Evolutionary conservation across 176 grass and related monocot species (phyloP).

Genomic region (Melocanna baccifera): DNA sequence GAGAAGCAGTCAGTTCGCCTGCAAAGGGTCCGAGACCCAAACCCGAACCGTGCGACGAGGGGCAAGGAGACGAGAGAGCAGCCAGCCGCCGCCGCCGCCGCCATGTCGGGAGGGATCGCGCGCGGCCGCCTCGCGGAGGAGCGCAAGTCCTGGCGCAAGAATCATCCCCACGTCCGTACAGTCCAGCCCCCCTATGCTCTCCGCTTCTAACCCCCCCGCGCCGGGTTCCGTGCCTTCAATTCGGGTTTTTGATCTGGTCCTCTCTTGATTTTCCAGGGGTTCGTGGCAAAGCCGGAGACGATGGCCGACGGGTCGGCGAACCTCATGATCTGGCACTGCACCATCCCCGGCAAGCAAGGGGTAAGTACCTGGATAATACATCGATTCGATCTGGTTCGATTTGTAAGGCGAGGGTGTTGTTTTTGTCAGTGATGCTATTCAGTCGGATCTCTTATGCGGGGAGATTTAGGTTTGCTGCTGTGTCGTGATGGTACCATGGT

Average conservation of each 20-base stretch:
- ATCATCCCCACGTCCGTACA: slow-evolving; percentile 55
- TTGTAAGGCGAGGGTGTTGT: background rate
- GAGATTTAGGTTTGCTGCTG: background rate
- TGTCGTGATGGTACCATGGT: background rate
- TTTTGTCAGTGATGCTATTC: background rate
- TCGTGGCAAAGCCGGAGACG: slow-evolving; percentile 61
- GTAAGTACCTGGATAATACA: slow-evolving; percentile 14
- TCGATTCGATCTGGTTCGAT: slow-evolving; percentile 16
- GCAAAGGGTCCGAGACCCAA: background rate
- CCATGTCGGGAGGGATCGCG: slow-evolving; percentile 69
- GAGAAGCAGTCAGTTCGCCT: background rate
- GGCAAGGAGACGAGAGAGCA: background rate
- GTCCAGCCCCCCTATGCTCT: background rate
- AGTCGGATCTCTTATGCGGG: background rate
- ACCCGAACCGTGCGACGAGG: background rate
- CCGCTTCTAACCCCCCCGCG: no score
- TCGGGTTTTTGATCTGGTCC: slow-evolving; percentile 19
- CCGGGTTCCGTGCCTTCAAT: background rate
- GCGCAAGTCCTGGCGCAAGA: slow-evolving; percentile 74
- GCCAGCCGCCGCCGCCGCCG: slow-evolving; percentile 11
- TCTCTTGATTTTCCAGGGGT: slow-evolving; percentile 33
- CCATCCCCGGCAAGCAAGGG: slow-evolving; percentile 67
- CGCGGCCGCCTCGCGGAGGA: slow-evolving; percentile 69
- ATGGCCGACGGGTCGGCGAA: slow-evolving; percentile 52
- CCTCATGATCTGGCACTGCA: slow-evolving; percentile 67